These are phyloP conservation scores for Acacia melanoxylon DNA, from an alignment of 306 rosid genomes.

Conservation along the genomic window DNA sequence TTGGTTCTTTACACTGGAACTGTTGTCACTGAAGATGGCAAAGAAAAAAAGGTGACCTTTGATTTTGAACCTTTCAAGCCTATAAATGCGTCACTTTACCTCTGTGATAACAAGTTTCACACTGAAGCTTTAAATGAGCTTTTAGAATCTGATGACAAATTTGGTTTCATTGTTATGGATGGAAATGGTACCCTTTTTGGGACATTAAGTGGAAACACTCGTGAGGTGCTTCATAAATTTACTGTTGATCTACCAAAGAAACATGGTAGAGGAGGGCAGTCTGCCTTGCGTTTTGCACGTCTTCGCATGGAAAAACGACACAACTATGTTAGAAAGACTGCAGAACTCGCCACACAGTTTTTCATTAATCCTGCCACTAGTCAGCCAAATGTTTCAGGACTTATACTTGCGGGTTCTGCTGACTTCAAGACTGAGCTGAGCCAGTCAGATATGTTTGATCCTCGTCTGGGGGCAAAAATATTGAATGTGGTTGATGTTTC, in stretches of 20 bases:
- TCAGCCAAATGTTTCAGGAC: slow-evolving; percentile 72
- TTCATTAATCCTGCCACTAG: slow-evolving; percentile 70
- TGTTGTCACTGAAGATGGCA: slow-evolving; percentile 73
- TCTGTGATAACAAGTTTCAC: slow-evolving; percentile 76
- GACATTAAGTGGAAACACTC: slow-evolving; percentile 67
- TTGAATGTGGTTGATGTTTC: slow-evolving; percentile 69
- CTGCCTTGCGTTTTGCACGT: slow-evolving; percentile 75
- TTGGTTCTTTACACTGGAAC: slow-evolving; percentile 72
- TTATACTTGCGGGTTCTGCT: slow-evolving; percentile 69
- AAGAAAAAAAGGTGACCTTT: slow-evolving; percentile 72
- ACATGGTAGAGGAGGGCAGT: slow-evolving; percentile 81
- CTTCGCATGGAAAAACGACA: slow-evolving; percentile 74
- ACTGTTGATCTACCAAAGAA: slow-evolving; percentile 69
- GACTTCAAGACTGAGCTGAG: slow-evolving; percentile 75
- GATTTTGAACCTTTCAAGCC: slow-evolving; percentile 84
- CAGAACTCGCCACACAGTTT: slow-evolving; percentile 68
- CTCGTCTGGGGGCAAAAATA: slow-evolving; percentile 61
- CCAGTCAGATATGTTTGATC: slow-evolving; percentile 78
- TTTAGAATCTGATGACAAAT: slow-evolving; percentile 73
- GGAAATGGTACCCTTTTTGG: slow-evolving; percentile 80
- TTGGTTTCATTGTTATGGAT: slow-evolving; percentile 75
- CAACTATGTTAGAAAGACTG: slow-evolving; percentile 72
- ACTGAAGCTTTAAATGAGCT: slow-evolving; percentile 74
- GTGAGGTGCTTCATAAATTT: slow-evolving; percentile 69
- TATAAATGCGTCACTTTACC: slow-evolving; percentile 71